Base-by-base conservation (phyloP, 352 stramenopile genomes). In the Phytopythium kandeliae region DNA sequence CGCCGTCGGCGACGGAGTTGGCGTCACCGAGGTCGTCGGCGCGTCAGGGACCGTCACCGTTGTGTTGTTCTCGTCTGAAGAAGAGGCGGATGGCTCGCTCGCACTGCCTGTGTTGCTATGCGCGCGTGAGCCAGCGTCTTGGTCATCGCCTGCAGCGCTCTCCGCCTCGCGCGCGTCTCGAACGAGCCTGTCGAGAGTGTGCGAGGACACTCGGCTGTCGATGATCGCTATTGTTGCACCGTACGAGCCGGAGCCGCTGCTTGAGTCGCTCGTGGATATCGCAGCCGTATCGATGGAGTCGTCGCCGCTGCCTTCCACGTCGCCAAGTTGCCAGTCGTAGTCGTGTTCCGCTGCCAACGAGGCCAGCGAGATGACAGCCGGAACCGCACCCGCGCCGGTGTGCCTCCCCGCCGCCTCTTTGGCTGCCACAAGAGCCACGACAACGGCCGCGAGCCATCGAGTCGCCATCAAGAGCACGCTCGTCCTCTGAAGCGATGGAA, bases 191-290 rank as follows among this genome's bases (percentile, higher is more conserved):
- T 26, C 25, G 8, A 36, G 25, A 9, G 22, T 16, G 24, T 48
- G 5, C n/a, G 2, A 4, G 19, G 26, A 3, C 19, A 34, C 9
- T 10, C 34, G 30, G 11, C 33, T 51, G 13, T 31, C 28, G 46
- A 41, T 51, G 31, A 33, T 3, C 46, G 28, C 26, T 12, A 51
- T 51, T 10, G 46, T 51, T 12, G 13, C 33, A 11, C 22, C 34
- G 33, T 50, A 25, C 5, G 11, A 33, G 31, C 21, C 19, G 3
- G 26, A 31, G 2, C 33, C 46, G 30, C 22, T 36, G 46, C 19
- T 33, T 3, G 31, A 43, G 3, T 15, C 30, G 13, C 30, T 22
- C 46, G 46, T 51, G 13, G 46, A 33, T 15, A 21, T 9, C 30
- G 1, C 44, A 16, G 38, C 24, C 33, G 46, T 34, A 12, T 43